Base-by-base conservation (phyloP, 768 basidiomycete genomes). In the Lyophyllum shimeji region DNA sequence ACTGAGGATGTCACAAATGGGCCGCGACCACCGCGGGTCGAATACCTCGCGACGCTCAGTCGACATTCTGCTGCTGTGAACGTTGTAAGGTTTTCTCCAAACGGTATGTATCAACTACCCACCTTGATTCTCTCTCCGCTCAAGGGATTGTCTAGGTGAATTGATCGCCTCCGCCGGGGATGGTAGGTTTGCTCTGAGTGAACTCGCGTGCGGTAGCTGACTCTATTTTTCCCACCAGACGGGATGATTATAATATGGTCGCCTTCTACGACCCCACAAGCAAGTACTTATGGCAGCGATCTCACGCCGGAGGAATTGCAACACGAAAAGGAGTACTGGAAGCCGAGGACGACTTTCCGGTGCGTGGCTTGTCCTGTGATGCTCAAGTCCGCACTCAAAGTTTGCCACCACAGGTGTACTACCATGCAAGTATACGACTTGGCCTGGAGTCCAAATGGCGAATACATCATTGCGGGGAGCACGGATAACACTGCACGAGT, bases 181-280 rank as follows among this genome's bases (percentile, higher is more conserved):
- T 77, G 95, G 95, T 95, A 69, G 64, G 87, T 71, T 50, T 18
- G 37, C 7, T 12, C 33, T 57, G 27, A n/a, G 50, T 29, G 50
- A n/a, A 46, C 42, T 20, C 7, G 29, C 29, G 13, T 40, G 47
- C 56, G 47, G 50, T 52, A 57, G 56, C 37, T 55, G 52, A 66
- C 55, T 50, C 54, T 58, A 54, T 31, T 23, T 33, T 51, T 25
- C 31, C 27, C 27, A 44, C 20, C 64, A 97, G 96, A 99, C 74
- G 97, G 97, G 12, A 95, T 95, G 87, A 87, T 99, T 57, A 92
- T 98, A 47, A 84, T 99, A 15, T 99, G 97, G 97, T 86, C 90
- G 0, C 92, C 85, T 8, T 87, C 90, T 3, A 82, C 85, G 21
- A 84, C 80, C 29, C 87, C 93, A 0, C 85, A 87, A 51, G 71